phyloP scores from a whole-genome alignment of 2,329 filamentous ascomycete species.

The Ceratocystis colombiana region DNA sequence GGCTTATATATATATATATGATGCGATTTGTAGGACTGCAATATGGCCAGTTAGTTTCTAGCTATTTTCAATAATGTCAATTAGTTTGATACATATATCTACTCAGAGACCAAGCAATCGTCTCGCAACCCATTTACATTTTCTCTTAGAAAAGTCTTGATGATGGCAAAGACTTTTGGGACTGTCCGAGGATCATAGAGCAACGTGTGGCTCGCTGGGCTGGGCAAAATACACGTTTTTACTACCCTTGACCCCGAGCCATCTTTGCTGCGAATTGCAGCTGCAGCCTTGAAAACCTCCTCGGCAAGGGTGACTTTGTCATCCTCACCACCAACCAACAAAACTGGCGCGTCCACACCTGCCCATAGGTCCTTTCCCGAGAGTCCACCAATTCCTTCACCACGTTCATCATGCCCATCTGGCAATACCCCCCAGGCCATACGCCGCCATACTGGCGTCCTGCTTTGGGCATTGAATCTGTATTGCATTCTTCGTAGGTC shows the following conservation, averaged over 20 bases:
- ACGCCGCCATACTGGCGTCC: constrained; percentile 69
- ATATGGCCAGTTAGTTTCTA: background rate
- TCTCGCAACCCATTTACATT: constrained; percentile 53
- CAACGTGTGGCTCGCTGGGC: constrained; percentile 72
- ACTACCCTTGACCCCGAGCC: constrained; percentile 42
- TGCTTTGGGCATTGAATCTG: constrained; percentile 72
- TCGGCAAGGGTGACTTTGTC: constrained; percentile 65
- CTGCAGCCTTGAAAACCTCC: constrained; percentile 58
- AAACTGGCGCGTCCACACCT: constrained; percentile 60
- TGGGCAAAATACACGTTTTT: constrained; percentile 59
- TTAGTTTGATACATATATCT: constrained; percentile 1
- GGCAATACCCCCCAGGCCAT: constrained; percentile 62
- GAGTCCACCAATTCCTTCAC: constrained; percentile 50
- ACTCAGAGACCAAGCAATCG: background rate
- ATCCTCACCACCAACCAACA: constrained; percentile 65
- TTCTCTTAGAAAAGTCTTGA: constrained; percentile 68
- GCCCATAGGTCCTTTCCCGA: constrained; percentile 63
- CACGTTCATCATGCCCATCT: constrained; percentile 45
- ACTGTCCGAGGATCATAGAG: constrained; percentile 69
- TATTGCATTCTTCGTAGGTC: constrained; percentile 59
- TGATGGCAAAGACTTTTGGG: constrained; percentile 66
- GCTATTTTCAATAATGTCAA: constrained; percentile 1
- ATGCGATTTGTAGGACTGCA: background rate
- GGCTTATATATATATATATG: constrained; percentile 28
- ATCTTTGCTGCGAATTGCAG: constrained; percentile 22